A percentile compares a stretch with the other conserved stretches of the same genome.
These are phyloP conservation scores for Pythium insidiosum DNA, from an alignment of 352 stramenopile genomes.

Conservation along the genomic window DNA sequence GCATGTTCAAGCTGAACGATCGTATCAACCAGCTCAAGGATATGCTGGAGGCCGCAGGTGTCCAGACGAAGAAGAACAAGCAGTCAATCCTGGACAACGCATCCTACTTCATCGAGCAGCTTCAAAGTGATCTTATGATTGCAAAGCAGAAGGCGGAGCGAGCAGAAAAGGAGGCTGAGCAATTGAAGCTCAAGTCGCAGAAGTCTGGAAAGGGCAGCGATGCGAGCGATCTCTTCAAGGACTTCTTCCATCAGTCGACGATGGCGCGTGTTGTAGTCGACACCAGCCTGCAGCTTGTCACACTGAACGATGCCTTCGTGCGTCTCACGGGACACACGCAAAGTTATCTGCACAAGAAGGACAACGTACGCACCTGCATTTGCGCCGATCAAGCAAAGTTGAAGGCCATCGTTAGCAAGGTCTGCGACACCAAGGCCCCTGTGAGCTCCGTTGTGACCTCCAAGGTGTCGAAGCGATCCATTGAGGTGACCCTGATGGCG, in stretches of 20 bases:
- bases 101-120: slow-evolving; percentile 10
- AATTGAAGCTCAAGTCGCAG: slow-evolving; percentile 55
- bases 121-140: slow-evolving; percentile 15
- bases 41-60: slow-evolving; percentile 10
- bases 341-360: slow-evolving; percentile 46
- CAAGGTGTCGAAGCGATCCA: slow-evolving; percentile 14
- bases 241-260: slow-evolving; percentile 51
- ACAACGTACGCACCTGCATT: slow-evolving; percentile 38
- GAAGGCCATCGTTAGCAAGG: slow-evolving; percentile 33
- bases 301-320: slow-evolving; percentile 55
- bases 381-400: slow-evolving; percentile 35
- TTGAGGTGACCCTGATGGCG: slow-evolving; percentile 32
- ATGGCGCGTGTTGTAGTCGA: slow-evolving; percentile 52
- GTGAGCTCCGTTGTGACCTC: slow-evolving; percentile 22
- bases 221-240: slow-evolving; percentile 22
- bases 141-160: slow-evolving; percentile 17
- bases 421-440: slow-evolving; percentile 30
- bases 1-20: slow-evolving; percentile 82
- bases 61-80: slow-evolving; percentile 22
- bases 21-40: slow-evolving; percentile 38
- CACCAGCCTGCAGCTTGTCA: slow-evolving; percentile 43
- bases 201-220: slow-evolving; percentile 15
- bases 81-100: slow-evolving; percentile 20
- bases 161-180: neutral
- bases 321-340: slow-evolving; percentile 35